A percentile compares a stretch with the other conserved stretches of the same genome.
Conservation (phyloP, 371 early-diverging fungal genomes). For the Capillidium rhysosporum region DNA sequence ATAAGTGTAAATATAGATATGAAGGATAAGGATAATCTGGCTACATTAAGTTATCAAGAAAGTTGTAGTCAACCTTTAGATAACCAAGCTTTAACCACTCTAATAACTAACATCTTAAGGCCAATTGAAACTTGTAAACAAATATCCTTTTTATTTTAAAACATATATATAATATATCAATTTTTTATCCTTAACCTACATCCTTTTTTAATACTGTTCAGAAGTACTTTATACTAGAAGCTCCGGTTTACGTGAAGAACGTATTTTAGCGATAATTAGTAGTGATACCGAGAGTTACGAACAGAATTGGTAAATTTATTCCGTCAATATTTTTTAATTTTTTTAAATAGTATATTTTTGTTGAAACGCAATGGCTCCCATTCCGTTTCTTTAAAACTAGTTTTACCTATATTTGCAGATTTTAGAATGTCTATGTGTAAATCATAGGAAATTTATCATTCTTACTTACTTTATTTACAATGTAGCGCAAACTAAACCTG, state of each 20-base stretch:
- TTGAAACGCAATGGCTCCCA: conserved; percentile 13
- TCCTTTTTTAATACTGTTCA: not conserved
- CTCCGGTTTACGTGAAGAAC: not conserved
- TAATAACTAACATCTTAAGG: conserved; percentile 14
- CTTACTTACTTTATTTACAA: conserved; percentile 1
- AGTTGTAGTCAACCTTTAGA: not conserved
- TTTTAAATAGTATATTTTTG: conserved; percentile 16
- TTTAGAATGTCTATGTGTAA: conserved; percentile 21
- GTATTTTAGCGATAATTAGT: conserved; percentile 1
- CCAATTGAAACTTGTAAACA: conserved; percentile 17
- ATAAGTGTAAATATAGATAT: too few species aligned
- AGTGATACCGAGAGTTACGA: not conserved
- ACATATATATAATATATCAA: not conserved
- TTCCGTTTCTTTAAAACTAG: conserved; percentile 12
- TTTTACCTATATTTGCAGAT: conserved; percentile 19
- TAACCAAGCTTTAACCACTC: not conserved
- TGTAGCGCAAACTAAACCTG: conserved; percentile 17
- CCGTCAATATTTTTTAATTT: not conserved
- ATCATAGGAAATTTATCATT: conserved; percentile 1
- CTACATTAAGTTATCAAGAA: too few species aligned
- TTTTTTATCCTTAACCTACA: not conserved
- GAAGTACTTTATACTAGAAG: not conserved
- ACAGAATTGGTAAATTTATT: conserved; percentile 4
- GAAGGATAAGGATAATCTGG: too few species aligned
- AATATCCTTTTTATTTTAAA: conserved; percentile 12